Conservation (phyloP, 192 early-diverging fungal species). For the Linnemannia elongata region DNA sequence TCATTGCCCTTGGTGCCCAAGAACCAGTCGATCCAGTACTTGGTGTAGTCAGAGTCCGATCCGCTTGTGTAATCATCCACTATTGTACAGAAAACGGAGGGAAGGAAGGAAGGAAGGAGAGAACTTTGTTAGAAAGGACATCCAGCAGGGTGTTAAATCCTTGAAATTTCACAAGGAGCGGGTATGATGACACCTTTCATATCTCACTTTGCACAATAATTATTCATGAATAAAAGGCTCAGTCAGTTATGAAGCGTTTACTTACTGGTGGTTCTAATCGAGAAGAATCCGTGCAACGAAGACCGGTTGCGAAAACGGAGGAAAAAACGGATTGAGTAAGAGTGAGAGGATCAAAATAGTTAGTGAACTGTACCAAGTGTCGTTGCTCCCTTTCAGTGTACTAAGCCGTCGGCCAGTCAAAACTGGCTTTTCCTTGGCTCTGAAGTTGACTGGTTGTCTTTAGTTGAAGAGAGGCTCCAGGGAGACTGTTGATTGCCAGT, state of each 20-base stretch:
- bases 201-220: not conserved
- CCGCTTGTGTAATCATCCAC: slow-evolving; percentile 73
- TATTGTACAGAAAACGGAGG: not conserved
- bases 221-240: not conserved
- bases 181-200: not conserved
- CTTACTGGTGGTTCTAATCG: not conserved
- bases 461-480: not conserved
- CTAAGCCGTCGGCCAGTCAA: no score
- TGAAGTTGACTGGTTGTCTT: not conserved
- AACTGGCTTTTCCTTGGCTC: no score
- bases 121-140: not conserved
- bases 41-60: slow-evolving; percentile 73
- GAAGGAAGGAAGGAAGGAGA: not conserved
- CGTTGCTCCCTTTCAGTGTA: no score
- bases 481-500: not conserved
- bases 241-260: not conserved
- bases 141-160: not conserved
- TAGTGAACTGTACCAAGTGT: no score
- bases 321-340: no score
- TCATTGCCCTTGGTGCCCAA: slow-evolving; percentile 93
- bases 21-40: slow-evolving; percentile 98
- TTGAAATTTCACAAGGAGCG: not conserved
- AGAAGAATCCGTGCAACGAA: not conserved
- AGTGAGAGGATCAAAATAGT: no score
- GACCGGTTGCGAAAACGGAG: no score